These are phyloP conservation scores for Hypoxylon sp. DNA, from an alignment of 2,329 filamentous ascomycete genomes.

Conservation along the genomic window DNA sequence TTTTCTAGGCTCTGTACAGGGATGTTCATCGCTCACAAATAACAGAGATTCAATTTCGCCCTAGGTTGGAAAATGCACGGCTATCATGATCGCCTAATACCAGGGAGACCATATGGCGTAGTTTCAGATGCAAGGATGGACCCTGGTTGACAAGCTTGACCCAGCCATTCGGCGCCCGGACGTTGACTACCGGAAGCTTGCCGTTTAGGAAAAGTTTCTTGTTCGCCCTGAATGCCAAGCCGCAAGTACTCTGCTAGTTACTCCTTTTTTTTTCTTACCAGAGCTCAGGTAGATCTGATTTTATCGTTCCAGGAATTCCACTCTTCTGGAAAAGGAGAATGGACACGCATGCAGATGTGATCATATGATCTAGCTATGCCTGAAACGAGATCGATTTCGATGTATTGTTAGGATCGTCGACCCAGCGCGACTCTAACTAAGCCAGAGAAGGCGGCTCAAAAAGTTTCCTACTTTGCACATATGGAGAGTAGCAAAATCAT, in stretches of 20 bases:
- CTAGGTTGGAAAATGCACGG: slow-evolving; percentile 28
- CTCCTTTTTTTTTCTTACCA: slow-evolving; percentile 19
- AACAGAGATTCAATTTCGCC: slow-evolving; percentile 32
- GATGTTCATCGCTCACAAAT: slow-evolving; percentile 41
- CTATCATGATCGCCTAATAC: slow-evolving; percentile 38
- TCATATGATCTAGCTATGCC: slow-evolving; percentile 45
- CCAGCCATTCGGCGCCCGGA: slow-evolving; percentile 47
- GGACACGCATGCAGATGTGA: slow-evolving; percentile 45
- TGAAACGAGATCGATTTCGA: slow-evolving; percentile 35
- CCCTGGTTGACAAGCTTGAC: slow-evolving; percentile 37
- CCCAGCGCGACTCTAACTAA: slow-evolving; percentile 32
- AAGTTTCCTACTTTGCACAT: slow-evolving; percentile 26
- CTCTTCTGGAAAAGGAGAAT: slow-evolving; percentile 39
- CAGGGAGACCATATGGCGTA: slow-evolving; percentile 39
- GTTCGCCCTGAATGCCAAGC: slow-evolving; percentile 45
- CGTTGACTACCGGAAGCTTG: slow-evolving; percentile 46
- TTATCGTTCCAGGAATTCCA: slow-evolving; percentile 44
- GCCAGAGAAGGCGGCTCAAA: slow-evolving; percentile 31
- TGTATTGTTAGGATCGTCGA: slow-evolving; percentile 37
- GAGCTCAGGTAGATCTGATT: slow-evolving; percentile 41
- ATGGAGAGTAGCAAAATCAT: slow-evolving; percentile 36
- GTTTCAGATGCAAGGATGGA: slow-evolving; percentile 44
- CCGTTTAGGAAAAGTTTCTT: slow-evolving; percentile 44
- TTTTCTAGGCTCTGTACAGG: slow-evolving; percentile 31
- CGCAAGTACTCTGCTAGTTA: slow-evolving; percentile 39